phyloP scores from a whole-genome alignment of 805 yeast genomes.

The Candida boidinii region DNA sequence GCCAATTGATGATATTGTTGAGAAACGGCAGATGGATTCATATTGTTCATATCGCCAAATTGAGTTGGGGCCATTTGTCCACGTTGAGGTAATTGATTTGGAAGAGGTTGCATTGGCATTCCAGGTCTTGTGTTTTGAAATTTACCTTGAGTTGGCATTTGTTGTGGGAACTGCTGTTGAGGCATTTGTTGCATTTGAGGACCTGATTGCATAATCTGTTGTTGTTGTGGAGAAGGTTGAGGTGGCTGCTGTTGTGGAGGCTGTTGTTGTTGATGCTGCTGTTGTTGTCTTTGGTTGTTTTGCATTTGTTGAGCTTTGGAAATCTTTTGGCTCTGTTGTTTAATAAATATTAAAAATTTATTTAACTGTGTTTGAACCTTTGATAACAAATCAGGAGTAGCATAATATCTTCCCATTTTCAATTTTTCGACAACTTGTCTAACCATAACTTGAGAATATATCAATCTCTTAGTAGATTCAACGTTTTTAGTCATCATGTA shows the following conservation, averaged over 20 bases:
- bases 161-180: constrained; percentile 4
- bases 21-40: constrained; percentile 12
- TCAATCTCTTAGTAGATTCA: constrained; percentile 66
- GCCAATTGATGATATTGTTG: constrained; percentile 18
- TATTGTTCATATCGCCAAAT: constrained; percentile 4
- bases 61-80: too few species aligned
- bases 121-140: constrained; percentile 3
- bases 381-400: constrained; percentile 63
- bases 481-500: constrained; percentile 66
- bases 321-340: constrained; percentile 36
- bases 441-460: constrained; percentile 73
- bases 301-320: constrained; percentile 19
- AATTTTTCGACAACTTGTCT: constrained; percentile 67
- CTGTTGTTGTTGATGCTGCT: constrained; percentile 9
- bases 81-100: too few species aligned
- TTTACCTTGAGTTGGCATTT: constrained; percentile 4
- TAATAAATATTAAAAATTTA: constrained; percentile 66
- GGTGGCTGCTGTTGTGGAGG: constrained; percentile 11
- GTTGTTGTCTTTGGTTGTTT: constrained; percentile 3
- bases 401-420: constrained; percentile 45
- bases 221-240: constrained; percentile 6
- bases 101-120: too few species aligned
- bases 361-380: constrained; percentile 66
- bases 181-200: not conserved
- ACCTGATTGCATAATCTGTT: constrained; percentile 4